Conservation (phyloP, 805 yeast genomes). For the Candida maris region DNA sequence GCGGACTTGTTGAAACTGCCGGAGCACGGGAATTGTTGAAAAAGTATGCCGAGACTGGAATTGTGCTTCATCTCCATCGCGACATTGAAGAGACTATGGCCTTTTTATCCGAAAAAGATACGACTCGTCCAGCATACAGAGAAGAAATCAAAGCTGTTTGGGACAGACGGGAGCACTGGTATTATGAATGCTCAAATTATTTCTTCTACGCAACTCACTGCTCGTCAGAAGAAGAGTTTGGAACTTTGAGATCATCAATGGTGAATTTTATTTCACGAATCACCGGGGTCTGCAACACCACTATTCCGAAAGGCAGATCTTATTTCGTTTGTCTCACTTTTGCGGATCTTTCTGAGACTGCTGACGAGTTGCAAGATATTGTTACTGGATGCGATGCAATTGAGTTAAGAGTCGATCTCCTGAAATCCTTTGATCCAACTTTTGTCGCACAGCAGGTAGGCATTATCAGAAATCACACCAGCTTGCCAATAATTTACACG, state of each 20-base stretch:
- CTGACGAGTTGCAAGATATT: conserved; percentile 47
- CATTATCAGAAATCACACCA: conserved; percentile 56
- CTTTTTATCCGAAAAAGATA: conserved; percentile 67
- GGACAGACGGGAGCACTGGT: conserved; percentile 76
- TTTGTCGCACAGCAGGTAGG: conserved; percentile 76
- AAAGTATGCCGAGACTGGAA: conserved; percentile 52
- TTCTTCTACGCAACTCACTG: conserved; percentile 78
- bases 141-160: conserved; percentile 82
- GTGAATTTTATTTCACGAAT: conserved; percentile 54
- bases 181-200: conserved; percentile 74
- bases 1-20: conserved; percentile 84
- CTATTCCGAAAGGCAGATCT: conserved; percentile 49
- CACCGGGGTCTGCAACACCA: conserved; percentile 46
- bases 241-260: conserved; percentile 55
- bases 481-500: conserved; percentile 77
- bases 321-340: conserved; percentile 71
- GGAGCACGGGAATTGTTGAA: conserved; percentile 64
- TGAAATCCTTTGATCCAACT: conserved; percentile 45
- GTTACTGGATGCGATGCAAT: conserved; percentile 75
- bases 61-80: conserved; percentile 88
- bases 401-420: conserved; percentile 76
- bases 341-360: conserved; percentile 49
- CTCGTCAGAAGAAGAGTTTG: conserved; percentile 48
- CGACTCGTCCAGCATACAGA: conserved; percentile 81
- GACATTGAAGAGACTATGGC: conserved; percentile 74